A percentile compares a stretch with the other conserved stretches of the same genome.
Conservation (phyloP, 2,329 filamentous ascomycete species). For the Trichoderma oligosporum region DNA sequence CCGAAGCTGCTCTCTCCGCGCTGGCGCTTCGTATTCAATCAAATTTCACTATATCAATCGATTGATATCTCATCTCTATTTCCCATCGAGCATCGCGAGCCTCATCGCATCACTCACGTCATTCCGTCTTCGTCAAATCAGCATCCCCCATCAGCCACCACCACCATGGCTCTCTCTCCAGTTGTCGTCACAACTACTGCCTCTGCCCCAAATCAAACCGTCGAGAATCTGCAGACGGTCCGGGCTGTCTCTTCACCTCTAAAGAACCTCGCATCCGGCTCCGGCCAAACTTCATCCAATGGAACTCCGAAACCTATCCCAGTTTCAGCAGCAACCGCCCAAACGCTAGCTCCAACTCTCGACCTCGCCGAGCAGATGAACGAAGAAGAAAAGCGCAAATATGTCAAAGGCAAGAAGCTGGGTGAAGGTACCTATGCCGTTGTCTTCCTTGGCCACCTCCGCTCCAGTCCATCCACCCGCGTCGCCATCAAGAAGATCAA, state of each 20-base stretch:
- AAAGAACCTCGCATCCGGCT: constrained; percentile 38
- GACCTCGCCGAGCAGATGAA: constrained; percentile 78
- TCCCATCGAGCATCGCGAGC: background rate
- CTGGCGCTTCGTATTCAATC: background rate
- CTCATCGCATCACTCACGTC: background rate
- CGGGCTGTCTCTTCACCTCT: constrained; percentile 43
- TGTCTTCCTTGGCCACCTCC: constrained; percentile 84
- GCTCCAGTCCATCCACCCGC: constrained; percentile 64
- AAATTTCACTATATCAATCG: background rate
- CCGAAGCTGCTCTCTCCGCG: background rate
- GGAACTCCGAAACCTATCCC: constrained; percentile 42
- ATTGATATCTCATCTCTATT: no score
- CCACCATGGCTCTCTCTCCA: constrained; percentile 47
- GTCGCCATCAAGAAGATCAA: constrained; percentile 96
- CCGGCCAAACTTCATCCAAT: constrained; percentile 41
- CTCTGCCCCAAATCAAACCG: constrained; percentile 28
- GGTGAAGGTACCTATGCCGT: constrained; percentile 97
- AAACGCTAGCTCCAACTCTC: constrained; percentile 39
- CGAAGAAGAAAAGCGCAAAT: constrained; percentile 78
- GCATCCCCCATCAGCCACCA: background rate
- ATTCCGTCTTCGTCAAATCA: background rate
- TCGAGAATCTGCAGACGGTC: constrained; percentile 33
- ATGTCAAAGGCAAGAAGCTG: constrained; percentile 89
- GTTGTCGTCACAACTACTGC: constrained; percentile 36
- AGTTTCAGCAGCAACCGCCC: constrained; percentile 26